Evolutionary conservation across 2,329 filamentous ascomycete species (phyloP), one percentile per base, ranked within the genome.

Genomic region (Aspergillus aculeatinus): DNA sequence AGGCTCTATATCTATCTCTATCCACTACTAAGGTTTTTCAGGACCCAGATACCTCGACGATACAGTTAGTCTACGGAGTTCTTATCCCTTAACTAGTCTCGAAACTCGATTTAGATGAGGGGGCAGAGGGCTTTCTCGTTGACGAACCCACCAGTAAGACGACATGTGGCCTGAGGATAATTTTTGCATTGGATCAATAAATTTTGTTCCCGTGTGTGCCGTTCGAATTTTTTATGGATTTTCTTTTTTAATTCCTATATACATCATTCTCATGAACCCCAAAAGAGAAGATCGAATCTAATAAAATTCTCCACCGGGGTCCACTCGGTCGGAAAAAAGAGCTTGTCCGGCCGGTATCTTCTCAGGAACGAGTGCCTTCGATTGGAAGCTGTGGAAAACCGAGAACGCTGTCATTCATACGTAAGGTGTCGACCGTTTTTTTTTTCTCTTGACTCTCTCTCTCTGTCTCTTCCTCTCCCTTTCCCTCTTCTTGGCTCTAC

Each of bases 251-350:
- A 23, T 23, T 51, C 50, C 39, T 49, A 56, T 58, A 67, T 67
- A 60, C 63, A 65, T 67, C 59, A 60, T 60, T 61, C 58, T 47
- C 51, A 59, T 65, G 48, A 59, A 53, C 55, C 51, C 55, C 51
- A 56, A 63, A 67, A 66, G 67, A 64, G 61, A 58, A 71, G 71
- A 74, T 74, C 71, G 71, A 67, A 67, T 65, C 71, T 69, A 70
- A 58, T 44, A 19, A 59, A 63, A 62, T 65, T 68, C 70, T 70
- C 70, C 71, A 67, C 54, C 23, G 35, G 58, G 67, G 67, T 70
- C 67, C 70, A 71, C 69, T 62, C 23, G 57, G 61, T 72, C 72
- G 70, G 70, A 68, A 72, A 70, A 73, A 70, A 66, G 64, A 70
- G 64, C 65, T 70, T 67, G 60, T 69, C 62, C 62, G 62, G 60